A percentile compares a stretch with the other conserved stretches of the same genome.
phyloP scores from a whole-genome alignment of 495 filamentous ascomycete species.

The Melanomma pulvis-pyrius region DNA sequence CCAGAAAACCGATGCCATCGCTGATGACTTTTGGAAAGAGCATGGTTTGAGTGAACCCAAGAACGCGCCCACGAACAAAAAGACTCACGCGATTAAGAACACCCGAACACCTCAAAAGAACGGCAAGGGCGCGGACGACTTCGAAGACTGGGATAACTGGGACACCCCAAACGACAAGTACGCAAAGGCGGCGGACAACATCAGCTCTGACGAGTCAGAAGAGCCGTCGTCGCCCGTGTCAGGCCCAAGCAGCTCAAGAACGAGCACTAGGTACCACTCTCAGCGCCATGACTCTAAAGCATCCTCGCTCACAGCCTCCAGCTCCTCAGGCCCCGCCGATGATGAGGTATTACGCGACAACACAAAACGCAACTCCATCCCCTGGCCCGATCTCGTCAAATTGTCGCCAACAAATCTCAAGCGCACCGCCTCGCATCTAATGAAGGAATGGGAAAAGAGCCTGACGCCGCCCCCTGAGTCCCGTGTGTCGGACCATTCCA shows the following conservation, averaged over 20 bases:
- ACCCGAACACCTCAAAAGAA: constrained; percentile 34
- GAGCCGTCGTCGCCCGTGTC: constrained; percentile 33
- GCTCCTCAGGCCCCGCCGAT: constrained; percentile 27
- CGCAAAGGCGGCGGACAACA: constrained; percentile 25
- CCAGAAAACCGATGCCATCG: constrained; percentile 31
- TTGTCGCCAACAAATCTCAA: constrained; percentile 69
- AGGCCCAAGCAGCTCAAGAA: constrained; percentile 35
- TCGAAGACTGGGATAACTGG: constrained; percentile 44
- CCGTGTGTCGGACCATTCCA: constrained; percentile 16
- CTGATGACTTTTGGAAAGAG: constrained; percentile 44
- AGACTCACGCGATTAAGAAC: constrained; percentile 32
- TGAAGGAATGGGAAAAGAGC: constrained; percentile 76
- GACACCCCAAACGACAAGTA: constrained; percentile 38
- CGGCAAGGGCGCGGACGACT: constrained; percentile 23
- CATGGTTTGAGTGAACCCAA: constrained; percentile 40
- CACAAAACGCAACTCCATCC: constrained; percentile 62
- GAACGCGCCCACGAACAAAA: constrained; percentile 25
- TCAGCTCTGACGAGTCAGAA: constrained; percentile 35
- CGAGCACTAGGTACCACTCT: constrained; percentile 35
- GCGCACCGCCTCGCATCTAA: constrained; percentile 69
- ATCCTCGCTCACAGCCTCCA: constrained; percentile 25
- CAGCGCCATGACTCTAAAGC: constrained; percentile 31
- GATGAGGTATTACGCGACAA: constrained; percentile 5
- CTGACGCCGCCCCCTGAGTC: constrained; percentile 41
- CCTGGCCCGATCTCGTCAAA: constrained; percentile 66